Percentiles rank a stretch among this genome's conserved stretches.
Conservation (phyloP, 2,329 filamentous ascomycete species). For the Didymella keratinophila region DNA sequence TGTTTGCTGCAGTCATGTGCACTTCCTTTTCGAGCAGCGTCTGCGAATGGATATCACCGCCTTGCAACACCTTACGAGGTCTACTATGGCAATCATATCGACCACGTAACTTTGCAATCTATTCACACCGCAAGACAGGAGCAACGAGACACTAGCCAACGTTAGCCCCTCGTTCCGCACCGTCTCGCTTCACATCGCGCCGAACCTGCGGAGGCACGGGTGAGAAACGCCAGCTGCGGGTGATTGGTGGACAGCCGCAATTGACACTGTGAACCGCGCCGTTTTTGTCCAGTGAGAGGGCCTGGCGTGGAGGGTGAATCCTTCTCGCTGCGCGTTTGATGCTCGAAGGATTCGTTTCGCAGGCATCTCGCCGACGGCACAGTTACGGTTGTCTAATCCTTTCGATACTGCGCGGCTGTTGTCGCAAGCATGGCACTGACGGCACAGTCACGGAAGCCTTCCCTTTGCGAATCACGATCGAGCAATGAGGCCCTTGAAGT, state of each 20-base stretch:
- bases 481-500: constrained; percentile 8
- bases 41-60: constrained; percentile 11
- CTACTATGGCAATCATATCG: constrained; percentile 10
- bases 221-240: constrained; percentile 14
- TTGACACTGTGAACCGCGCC: constrained; percentile 19
- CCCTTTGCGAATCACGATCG: constrained; percentile 1
- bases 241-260: constrained; percentile 32
- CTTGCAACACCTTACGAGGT: constrained; percentile 12
- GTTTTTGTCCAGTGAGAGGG: constrained; percentile 13
- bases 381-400: constrained; percentile 9
- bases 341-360: background rate
- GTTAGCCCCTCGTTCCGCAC: constrained; percentile 17
- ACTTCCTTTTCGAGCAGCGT: constrained; percentile 11
- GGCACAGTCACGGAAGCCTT: constrained; percentile 1
- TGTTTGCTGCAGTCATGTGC: constrained; percentile 14
- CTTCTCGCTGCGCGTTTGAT: constrained; percentile 1
- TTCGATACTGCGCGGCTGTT: constrained; percentile 11
- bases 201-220: constrained; percentile 17
- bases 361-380: constrained; percentile 10
- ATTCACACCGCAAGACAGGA: constrained; percentile 22
- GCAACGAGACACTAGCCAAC: constrained; percentile 18
- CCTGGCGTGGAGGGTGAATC: background rate
- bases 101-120: constrained; percentile 20
- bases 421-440: background rate
- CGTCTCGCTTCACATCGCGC: constrained; percentile 22